Evolutionary conservation across 257 asterid species (phyloP), one percentile per base, ranked within the genome.

Genomic region (Solanum acaule): DNA sequence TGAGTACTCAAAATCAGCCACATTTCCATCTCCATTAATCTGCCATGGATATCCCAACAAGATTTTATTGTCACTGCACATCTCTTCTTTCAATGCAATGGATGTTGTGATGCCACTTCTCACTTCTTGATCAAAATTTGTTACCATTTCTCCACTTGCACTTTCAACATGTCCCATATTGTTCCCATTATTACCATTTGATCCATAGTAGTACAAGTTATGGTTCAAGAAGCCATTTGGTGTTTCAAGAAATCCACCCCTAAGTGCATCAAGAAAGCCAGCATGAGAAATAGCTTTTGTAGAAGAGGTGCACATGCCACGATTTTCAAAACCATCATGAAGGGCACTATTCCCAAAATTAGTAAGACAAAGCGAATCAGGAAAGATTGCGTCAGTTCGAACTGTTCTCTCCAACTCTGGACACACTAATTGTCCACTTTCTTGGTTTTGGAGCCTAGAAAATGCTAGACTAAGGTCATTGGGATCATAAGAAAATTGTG

Each of bases 41-140:
- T 92, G 92, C 99, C 98, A 95, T 34, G 99, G 98, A 81, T 93
- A 92, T 23, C 98, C 98, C 98, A 95, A 95, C 33, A 96, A 90
- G n/a, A 91, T 91, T 86, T 91, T 88, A 34, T 2, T 15, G 81
- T 85, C 87, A 37, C 87, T 87, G 90, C 91, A 65, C 86, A 91
- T 87, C 89, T 96, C 98, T 72, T 96, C 96, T 90, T 95, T 95
- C 93, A 94, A 95, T 16, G 92, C 82, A 18, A 88, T 42, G 27
- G 92, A 20, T 59, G 92, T 33, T 23, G 88, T 83, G 27, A 88
- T 49, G 6, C 87, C 92, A 6, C 85, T 86, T 20, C 83, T 63
- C 7, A 87, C 27, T 11, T 76, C 56, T 76, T 85, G 92, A 8
- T 91, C 94, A 9, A 90, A 93, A 40, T 89, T 88, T 29, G 90